A percentile compares a stretch with the other conserved stretches of the same genome.
Conservation (phyloP, 805 yeast species). For the Ascoidea rubescens region DNA sequence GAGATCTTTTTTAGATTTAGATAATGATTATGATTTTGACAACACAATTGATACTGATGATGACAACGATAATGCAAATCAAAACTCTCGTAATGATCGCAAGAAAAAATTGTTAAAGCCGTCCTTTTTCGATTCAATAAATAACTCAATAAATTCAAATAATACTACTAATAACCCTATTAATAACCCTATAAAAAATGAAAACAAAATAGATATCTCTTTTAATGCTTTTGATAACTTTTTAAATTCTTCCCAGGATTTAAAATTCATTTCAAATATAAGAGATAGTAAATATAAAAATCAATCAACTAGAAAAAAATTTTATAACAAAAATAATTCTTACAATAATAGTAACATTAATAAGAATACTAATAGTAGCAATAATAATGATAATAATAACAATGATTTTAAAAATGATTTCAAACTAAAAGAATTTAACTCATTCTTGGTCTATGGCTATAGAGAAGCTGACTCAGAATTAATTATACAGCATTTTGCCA, state of each 20-base stretch:
- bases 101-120: too few relatives aligned
- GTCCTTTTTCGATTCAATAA: background rate
- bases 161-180: too few relatives aligned
- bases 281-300: too few relatives aligned
- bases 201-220: background rate
- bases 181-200: too few relatives aligned
- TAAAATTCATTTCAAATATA: too few relatives aligned
- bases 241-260: background rate
- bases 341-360: too few relatives aligned
- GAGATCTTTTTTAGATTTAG: background rate
- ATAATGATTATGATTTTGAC: background rate
- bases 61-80: background rate
- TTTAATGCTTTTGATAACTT: background rate
- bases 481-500: conserved; percentile 59
- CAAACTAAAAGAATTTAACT: conserved; percentile 16
- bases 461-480: conserved; percentile 59
- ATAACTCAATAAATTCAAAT: background rate
- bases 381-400: too few relatives aligned
- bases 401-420: background rate
- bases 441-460: conserved; percentile 81
- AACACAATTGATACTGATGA: background rate
- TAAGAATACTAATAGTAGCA: background rate
- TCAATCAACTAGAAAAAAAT: background rate
- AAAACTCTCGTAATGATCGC: too few relatives aligned
- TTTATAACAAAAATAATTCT: background rate